phyloP scores from a whole-genome alignment of 768 basidiomycete species.

The Polyporus arcularius region DNA sequence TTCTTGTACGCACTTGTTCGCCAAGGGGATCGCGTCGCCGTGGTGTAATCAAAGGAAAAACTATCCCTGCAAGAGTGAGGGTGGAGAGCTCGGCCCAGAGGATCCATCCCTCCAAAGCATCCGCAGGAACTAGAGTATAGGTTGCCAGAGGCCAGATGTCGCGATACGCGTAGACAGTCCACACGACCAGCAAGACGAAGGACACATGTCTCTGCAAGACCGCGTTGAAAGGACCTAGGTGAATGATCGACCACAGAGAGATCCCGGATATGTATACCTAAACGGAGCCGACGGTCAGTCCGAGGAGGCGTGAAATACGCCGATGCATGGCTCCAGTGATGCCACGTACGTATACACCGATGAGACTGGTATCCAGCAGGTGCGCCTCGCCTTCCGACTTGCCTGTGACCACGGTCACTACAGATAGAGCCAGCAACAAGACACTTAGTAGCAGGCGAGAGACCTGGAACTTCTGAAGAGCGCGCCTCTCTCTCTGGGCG shows the following conservation, averaged over 20 bases:
- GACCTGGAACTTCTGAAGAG: too few species aligned
- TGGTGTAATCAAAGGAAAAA: conserved; percentile 34
- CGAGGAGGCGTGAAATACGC: too few species aligned
- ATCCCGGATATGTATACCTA: too few species aligned
- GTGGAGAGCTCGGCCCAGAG: conserved; percentile 37
- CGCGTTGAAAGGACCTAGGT: too few species aligned
- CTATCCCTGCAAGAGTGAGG: conserved; percentile 32
- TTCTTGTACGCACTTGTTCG: too few species aligned
- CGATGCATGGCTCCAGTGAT: conserved; percentile 8
- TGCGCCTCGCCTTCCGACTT: neutral
- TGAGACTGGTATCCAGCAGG: conserved; percentile 33
- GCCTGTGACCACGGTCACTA: conserved; percentile 28
- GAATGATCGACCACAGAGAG: too few species aligned
- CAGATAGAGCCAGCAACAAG: conserved; percentile 35
- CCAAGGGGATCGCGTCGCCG: neutral
- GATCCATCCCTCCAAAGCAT: conserved; percentile 29
- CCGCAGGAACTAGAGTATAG: conserved; percentile 32
- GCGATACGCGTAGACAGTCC: conserved; percentile 34
- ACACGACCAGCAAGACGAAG: conserved; percentile 32
- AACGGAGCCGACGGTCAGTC: too few species aligned
- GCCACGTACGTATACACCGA: conserved; percentile 17
- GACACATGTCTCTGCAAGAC: conserved; percentile 25
- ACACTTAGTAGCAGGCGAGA: too few species aligned
- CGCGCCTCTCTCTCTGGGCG: neutral
- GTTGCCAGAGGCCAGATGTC: conserved; percentile 39